A percentile compares a stretch with the other conserved stretches of the same genome.
These are phyloP conservation scores for Spiraea crenata DNA, from an alignment of 331 rosid genomes.

Conservation along the genomic window DNA sequence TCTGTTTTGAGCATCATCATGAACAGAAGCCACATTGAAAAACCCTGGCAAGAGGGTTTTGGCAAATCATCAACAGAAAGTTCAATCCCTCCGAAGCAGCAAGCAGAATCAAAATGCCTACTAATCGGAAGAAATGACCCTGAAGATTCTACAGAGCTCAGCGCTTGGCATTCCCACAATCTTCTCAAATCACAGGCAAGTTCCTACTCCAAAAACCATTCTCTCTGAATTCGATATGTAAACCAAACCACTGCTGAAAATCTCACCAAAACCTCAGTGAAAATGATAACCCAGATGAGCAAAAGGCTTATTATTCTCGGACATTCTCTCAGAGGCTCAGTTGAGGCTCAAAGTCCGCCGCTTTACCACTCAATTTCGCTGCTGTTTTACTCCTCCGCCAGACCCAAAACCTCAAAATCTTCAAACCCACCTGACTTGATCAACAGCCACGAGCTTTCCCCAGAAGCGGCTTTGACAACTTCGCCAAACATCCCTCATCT, in stretches of 20 bases:
- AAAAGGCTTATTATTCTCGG: constrained; percentile 10
- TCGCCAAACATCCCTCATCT: constrained; percentile 14
- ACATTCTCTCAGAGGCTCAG: constrained; percentile 6
- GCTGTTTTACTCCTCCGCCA: constrained; percentile 26
- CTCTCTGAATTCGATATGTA: neutral
- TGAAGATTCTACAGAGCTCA: neutral
- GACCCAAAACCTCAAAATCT: neutral
- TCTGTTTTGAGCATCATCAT: too few species aligned
- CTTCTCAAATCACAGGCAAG: neutral
- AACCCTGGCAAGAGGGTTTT: neutral
- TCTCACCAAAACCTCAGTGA: neutral
- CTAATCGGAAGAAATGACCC: neutral
- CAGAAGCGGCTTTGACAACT: constrained; percentile 30
- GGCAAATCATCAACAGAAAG: neutral
- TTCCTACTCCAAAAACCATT: neutral
- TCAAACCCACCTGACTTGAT: constrained; percentile 29
- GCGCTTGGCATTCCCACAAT: neutral
- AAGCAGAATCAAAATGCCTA: neutral
- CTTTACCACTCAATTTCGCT: constrained; percentile 13
- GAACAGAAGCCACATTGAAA: constrained; percentile 4
- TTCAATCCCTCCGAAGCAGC: neutral
- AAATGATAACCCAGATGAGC: constrained; percentile 2
- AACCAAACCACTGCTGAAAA: neutral
- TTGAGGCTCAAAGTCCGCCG: neutral
- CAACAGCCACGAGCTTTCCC: constrained; percentile 31